Evolutionary conservation across 495 filamentous ascomycete genomes (phyloP), one percentile per base, ranked within the genome.

Genomic region (Neohortaea acidophila): DNA sequence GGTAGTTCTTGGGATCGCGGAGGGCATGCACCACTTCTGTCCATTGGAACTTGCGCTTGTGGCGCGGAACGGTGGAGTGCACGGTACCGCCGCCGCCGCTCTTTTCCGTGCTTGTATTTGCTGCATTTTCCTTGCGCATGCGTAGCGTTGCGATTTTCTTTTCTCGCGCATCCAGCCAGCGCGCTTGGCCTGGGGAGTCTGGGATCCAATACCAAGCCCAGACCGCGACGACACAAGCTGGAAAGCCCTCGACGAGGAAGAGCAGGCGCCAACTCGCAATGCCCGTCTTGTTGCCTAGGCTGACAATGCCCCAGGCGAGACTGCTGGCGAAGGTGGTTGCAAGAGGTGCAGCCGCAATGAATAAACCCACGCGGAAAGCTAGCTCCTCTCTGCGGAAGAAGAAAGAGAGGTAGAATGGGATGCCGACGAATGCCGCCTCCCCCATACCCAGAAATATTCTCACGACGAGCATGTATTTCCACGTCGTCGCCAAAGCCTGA

Each of bases 281-380:
- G 4, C 62, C 69, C 10, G 56, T 64, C 32, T 56, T 43, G 33
- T 44, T 58, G 38, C 53, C 68, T 60, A 43, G 38, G 36, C 46
- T 31, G 22, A 69, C 65, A 31, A 76, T 73, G 22, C 65, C 33
- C 67, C 69, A 77, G 13, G 73, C 73, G 8, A 77, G 57, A 44
- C 60, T 64, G 4, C 80, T 78, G 9, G 79, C 77, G 49, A 86
- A 86, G 5, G 75, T 77, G 4, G 67, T 72, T 14, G 73, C 73
- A 23, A 77, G 47, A 0, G 73, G 73, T 3, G 73, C 73, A 0
- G 73, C 73, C 3, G 72, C 73, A 45, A 77, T 69, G 53, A 75
- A 73, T 1, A 76, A 55, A 19, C 71, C 73, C 27, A 66, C 72
- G 18, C 73, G 61, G 43, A 70, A 66, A 1, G 72, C 73, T n/a